Base-by-base conservation (phyloP, 495 filamentous ascomycete species). In the Geoglossum glabrum region DNA sequence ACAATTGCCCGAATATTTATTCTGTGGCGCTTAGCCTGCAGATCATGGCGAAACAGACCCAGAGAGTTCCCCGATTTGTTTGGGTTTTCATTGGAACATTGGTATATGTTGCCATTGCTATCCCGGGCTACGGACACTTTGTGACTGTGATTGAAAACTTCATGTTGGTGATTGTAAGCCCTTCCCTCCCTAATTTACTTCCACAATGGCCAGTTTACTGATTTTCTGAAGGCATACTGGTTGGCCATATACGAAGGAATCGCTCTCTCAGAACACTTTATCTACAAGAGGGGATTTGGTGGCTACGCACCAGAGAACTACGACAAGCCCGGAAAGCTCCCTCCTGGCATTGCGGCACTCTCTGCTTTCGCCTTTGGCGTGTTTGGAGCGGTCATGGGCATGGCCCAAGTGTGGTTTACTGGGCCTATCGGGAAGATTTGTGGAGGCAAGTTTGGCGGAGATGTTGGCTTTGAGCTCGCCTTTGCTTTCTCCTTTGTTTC, bases 1-100 rank as follows among this genome's bases (percentile, higher is more conserved):
- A 84, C 72, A 90, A 89, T 72, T 88, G 82, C 70, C 86, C 90
- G n/a, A 88, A 84, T 71, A 84, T 87, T 63, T 94, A 94, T 73
- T 87, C 84, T 38, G 80, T 92, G 46, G 78, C 78, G 2, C 75
- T 93, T 26, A 82, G 82, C 31, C 73, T 90, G 52, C 86, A 90
- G 67, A 76, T 88, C 11, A 66, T 93, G 31, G 77, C 76, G 21
- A 74, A 74, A 43, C 74, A 72, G 65, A 79, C 81, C 15, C 80
- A 81, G 65, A 73, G 72, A 46, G 78, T 93, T 5, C 87, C 87
- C 19, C 80, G 87, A 5, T 89, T 87, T 67, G 60, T 90, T 57
- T 92, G 83, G 84, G 83, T 80, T 0, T 73, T 83, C 57, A 59
- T 86, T 30, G 81, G 74, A 47, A 86, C 85, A 0, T 72, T 73